Base-by-base conservation (phyloP, 108 stramenopile genomes). In the Fragilaria radians region DNA sequence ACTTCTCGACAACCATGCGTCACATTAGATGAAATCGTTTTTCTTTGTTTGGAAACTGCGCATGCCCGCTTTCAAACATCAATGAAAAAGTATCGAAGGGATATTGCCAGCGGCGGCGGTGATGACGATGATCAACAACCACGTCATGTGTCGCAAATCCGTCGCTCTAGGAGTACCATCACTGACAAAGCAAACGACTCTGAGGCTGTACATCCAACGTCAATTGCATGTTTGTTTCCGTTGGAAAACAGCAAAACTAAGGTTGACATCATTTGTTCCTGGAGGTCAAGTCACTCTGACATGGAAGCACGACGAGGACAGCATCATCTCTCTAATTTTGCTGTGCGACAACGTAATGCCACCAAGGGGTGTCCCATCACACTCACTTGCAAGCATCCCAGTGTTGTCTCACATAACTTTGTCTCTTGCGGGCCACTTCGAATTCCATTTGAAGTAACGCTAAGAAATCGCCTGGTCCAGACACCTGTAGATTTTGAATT, bases 141-240 rank as follows among this genome's bases (percentile, higher is more conserved):
- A 0, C 69, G 85, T 59, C 81, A 82, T 30, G 83, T 92, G 36
- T 58, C 83, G 32, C 85, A 86, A 57, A 92, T 92, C 77, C 87
- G 91, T 14, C 68, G 87, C 32, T 83, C 80, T 0, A 83, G 78
- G 31, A 76, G 72, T 45, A 47, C 61, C 0, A 36, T 73, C 31
- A 54, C 65, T 14, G 46, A 28, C n/a, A 36, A 22, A 52, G 69
- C 68, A 1, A 29, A 57, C 23, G 59, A 54, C 18, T 26, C 26
- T 2, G 48, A 28, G 32, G 7, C 34, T 21, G 60, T 46, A 4
- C 82, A 91, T 48, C 87, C 91, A n/a, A 89, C 91, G 11, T 92
- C 87, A 28, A 54, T 86, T 21, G 63, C 71, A 33, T 73, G 62
- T 32, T 58, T 92, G 0, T 88, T 78, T 28, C 81, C 90, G 27